Conservation (phyloP, 2,329 filamentous ascomycete genomes). For the Paraconiothyrium sp. region DNA sequence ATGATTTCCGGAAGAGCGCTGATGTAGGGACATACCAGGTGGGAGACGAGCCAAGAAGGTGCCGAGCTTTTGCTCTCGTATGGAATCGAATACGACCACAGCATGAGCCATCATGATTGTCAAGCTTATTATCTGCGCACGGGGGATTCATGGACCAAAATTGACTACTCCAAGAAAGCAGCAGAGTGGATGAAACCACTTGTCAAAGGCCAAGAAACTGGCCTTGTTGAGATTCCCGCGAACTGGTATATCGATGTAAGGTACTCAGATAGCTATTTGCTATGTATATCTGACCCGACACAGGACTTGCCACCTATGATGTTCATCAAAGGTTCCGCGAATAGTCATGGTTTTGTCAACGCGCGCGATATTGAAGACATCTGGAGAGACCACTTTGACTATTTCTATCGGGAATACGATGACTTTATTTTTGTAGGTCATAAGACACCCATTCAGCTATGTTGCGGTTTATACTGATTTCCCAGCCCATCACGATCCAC, state of each 20-base stretch:
- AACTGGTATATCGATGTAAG: conserved; percentile 68
- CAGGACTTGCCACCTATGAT: conserved; percentile 68
- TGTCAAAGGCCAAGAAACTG: conserved; percentile 66
- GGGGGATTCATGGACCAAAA: conserved; percentile 73
- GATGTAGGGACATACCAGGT: conserved; percentile 53
- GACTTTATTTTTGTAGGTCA: conserved; percentile 70
- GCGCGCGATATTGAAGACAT: conserved; percentile 69
- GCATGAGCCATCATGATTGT: conserved; percentile 72
- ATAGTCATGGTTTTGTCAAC: conserved; percentile 70
- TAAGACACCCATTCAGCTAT: background rate
- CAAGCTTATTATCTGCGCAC: conserved; percentile 71
- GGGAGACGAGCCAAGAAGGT: conserved; percentile 76
- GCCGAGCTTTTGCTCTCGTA: conserved; percentile 71
- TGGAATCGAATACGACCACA: conserved; percentile 75
- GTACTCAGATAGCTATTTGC: conserved; percentile 48
- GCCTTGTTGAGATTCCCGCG: conserved; percentile 72
- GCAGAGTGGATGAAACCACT: conserved; percentile 74
- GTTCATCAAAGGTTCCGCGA: conserved; percentile 73
- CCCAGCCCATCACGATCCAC: conserved; percentile 74
- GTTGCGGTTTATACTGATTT: background rate
- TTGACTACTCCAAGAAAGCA: conserved; percentile 70
- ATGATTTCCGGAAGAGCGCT: background rate
- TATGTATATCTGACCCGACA: conserved; percentile 52
- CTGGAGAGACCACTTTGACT: conserved; percentile 74
- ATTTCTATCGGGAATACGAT: conserved; percentile 80